These are phyloP conservation scores for Pyricularia sp. DNA, from an alignment of 2,329 filamentous ascomycete species.

Conservation along the genomic window DNA sequence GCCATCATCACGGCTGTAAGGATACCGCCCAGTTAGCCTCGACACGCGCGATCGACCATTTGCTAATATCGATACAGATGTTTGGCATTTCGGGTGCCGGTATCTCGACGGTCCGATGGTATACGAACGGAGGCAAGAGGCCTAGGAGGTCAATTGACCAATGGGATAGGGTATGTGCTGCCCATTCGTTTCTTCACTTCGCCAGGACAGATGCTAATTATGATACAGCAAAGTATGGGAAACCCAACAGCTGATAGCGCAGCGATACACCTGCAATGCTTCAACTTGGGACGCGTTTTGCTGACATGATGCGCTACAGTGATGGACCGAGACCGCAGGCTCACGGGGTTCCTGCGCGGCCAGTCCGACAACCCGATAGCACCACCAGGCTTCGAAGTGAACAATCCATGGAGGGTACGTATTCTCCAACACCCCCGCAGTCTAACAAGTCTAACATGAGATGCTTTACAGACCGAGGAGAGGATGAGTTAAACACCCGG, in stretches of 20 bases:
- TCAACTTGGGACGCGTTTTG: neutral
- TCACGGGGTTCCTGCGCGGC: conserved; percentile 45
- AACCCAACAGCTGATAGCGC: neutral
- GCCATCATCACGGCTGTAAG: conserved; percentile 50
- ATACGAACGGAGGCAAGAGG: conserved; percentile 48
- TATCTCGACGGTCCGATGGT: conserved; percentile 40
- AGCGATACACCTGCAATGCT: neutral
- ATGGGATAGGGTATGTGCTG: conserved; percentile 44
- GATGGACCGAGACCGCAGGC: conserved; percentile 51
- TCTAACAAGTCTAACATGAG: neutral
- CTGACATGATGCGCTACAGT: conserved; percentile 24
- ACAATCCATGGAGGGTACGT: conserved; percentile 51
- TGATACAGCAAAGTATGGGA: conserved; percentile 38
- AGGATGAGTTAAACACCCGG: neutral
- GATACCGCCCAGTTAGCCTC: conserved; percentile 3
- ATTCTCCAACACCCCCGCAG: neutral
- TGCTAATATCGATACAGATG: conserved; percentile 34
- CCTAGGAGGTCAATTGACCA: conserved; percentile 46
- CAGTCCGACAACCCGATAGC: conserved; percentile 42
- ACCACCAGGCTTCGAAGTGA: conserved; percentile 47
- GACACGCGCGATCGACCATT: conserved; percentile 1
- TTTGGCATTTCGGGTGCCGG: conserved; percentile 48
- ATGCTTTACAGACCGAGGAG: conserved; percentile 3
- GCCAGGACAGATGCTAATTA: conserved; percentile 21
- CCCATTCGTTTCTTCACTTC: neutral